phyloP scores from a whole-genome alignment of 169 alveolate species.

The Haemoproteus tartakovskyi region DNA sequence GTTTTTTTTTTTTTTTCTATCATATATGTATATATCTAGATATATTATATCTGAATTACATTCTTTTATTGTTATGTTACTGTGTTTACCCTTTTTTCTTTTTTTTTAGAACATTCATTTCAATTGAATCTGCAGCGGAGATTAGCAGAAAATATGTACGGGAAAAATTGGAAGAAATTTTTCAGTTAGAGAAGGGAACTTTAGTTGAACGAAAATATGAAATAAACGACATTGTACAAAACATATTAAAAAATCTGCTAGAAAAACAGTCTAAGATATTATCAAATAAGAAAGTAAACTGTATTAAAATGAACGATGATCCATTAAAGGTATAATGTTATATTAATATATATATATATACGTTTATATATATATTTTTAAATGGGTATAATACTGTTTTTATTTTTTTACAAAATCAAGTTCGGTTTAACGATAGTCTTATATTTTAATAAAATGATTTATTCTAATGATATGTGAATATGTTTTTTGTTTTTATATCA shows the following conservation, averaged over 20 bases:
- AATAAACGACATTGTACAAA: conserved; percentile 50
- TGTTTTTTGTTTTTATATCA: no score
- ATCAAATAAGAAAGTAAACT: conserved; percentile 1
- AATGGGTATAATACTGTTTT: no score
- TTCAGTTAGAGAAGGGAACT: conserved; percentile 47
- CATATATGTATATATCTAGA: not conserved
- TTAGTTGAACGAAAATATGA: conserved; percentile 57
- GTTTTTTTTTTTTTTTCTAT: no score
- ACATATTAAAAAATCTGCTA: conserved; percentile 41
- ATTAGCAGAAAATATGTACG: conserved; percentile 55
- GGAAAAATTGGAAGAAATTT: conserved; percentile 53
- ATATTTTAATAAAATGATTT: no score
- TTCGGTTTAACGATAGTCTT: no score
- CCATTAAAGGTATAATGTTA: no score
- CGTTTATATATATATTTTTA: no score
- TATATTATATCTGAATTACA: not conserved
- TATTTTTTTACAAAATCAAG: no score
- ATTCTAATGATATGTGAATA: no score
- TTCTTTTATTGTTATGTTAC: no score
- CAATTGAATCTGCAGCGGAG: conserved; percentile 60
- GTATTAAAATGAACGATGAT: conserved; percentile 11
- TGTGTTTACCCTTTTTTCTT: not conserved
- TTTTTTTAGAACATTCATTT: conserved; percentile 39
- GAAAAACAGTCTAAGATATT: no score
- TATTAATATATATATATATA: no score